Conservation (phyloP, 2,329 filamentous ascomycete genomes). For the Monosporascus ibericus region DNA sequence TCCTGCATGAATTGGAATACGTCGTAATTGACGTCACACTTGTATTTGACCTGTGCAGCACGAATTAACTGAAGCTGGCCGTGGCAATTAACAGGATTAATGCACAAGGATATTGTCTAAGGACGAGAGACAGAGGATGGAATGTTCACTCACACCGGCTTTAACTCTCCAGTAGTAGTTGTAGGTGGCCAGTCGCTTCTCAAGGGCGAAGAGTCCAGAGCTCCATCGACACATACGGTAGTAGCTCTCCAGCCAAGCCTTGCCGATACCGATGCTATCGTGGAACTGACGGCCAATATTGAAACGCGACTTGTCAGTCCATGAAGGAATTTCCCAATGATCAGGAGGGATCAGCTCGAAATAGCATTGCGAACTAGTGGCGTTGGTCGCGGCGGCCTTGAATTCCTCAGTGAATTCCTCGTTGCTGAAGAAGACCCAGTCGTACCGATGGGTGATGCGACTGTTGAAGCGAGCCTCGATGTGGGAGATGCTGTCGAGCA, state of each 20-base stretch:
- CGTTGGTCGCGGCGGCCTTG: constrained; percentile 59
- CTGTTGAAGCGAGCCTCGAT: constrained; percentile 72
- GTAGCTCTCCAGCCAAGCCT: constrained; percentile 59
- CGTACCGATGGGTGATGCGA: constrained; percentile 67
- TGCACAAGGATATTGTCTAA: neutral
- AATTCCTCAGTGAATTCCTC: constrained; percentile 73
- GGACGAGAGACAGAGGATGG: neutral
- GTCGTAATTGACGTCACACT: constrained; percentile 68
- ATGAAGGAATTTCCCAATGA: constrained; percentile 69
- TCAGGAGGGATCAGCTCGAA: constrained; percentile 70
- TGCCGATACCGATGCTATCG: constrained; percentile 59
- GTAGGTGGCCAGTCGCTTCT: constrained; percentile 59
- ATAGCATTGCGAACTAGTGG: constrained; percentile 63
- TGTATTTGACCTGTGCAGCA: constrained; percentile 42
- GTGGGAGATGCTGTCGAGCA: constrained; percentile 66
- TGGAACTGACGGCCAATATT: constrained; percentile 57
- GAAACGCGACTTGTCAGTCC: constrained; percentile 64
- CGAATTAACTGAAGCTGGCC: constrained; percentile 8
- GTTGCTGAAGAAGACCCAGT: constrained; percentile 86
- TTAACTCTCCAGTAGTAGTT: constrained; percentile 58
- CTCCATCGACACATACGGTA: constrained; percentile 81
- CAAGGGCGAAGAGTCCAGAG: constrained; percentile 73
- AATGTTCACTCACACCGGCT: constrained; percentile 44
- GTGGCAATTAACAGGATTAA: neutral
- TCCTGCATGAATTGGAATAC: constrained; percentile 83